Base-by-base conservation (phyloP, 352 stramenopile genomes). In the Pythium biforme region DNA sequence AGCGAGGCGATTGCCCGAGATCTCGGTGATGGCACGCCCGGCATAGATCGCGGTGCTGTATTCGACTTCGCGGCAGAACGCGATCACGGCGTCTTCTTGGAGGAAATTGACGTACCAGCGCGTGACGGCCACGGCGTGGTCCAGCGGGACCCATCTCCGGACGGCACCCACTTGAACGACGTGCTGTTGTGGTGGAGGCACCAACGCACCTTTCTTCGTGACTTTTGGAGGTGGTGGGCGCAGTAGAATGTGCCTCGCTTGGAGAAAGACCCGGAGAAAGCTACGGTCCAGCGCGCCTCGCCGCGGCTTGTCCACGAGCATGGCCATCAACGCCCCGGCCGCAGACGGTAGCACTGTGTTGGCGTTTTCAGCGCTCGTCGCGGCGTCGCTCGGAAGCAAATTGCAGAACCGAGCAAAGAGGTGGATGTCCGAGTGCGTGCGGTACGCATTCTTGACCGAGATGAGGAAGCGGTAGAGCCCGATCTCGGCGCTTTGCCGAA, bases 41-140 rank as follows among this genome's bases (percentile, higher is more conserved):
- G 77, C 68, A 26, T 79, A 89, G 22, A 89, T 86, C 19, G 72
- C 83, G 0, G 83, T 89, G 57, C 55, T 86, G 62, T 90, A 65
- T 47, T 92, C 83, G 17, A 92, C 76, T 62, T 92, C 77, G n/a
- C 83, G 72, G 27, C 81, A 92, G 54, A 88, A 90, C 9, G 52
- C 48, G 22, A 83, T 76, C 15, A 83, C 63, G 3, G 37, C 64
- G n/a, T 89, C 75, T 22, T 89, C 81, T 1, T 77, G 63, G 0
- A 92, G 45, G 40, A 82, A 88, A 31, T 58, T 80, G 14, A 89
- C 70, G 65, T 80, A 89, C 81, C 81, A 92, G 26, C 79, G 81
- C 31, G 89, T 60, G 14, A 85, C 47, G 5, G 49, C 51, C 46
- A 92, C 77, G 0, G 72, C 79, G 62, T 90, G 81, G 33, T 89